These are phyloP conservation scores for Huiozyma naganishii DNA, from an alignment of 805 yeast species.

Conservation along the genomic window DNA sequence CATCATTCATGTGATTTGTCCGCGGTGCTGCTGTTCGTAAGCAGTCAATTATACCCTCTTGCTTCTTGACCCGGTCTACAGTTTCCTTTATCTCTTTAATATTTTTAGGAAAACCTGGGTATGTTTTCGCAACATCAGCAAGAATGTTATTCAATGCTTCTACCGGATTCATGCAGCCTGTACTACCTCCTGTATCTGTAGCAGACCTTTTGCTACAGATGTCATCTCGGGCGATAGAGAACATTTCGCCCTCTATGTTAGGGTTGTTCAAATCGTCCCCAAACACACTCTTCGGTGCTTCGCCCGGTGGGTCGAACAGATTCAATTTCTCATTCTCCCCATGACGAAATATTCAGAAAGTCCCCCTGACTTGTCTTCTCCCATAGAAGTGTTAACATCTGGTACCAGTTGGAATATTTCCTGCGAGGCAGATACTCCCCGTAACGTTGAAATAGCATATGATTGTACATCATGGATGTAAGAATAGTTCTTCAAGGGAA, in stretches of 20 bases:
- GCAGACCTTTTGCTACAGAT: too few relatives aligned
- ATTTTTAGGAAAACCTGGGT: too few relatives aligned
- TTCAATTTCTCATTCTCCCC: background rate
- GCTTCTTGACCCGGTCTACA: background rate
- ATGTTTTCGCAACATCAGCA: too few relatives aligned
- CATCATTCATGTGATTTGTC: background rate
- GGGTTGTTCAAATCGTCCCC: constrained; percentile 23
- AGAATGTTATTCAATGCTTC: too few relatives aligned
- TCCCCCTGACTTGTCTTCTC: background rate
- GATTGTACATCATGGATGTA: too few relatives aligned
- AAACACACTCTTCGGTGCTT: background rate
- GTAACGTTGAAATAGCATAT: too few relatives aligned
- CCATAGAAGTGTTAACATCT: background rate
- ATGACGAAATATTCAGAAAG: background rate
- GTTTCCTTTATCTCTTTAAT: background rate
- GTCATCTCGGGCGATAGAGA: too few relatives aligned
- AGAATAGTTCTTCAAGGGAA: constrained; percentile 1
- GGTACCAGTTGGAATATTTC: background rate
- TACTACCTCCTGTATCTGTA: too few relatives aligned
- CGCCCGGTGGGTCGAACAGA: background rate
- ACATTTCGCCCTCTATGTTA: too few relatives aligned
- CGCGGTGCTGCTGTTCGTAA: background rate
- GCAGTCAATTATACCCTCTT: background rate
- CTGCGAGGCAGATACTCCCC: too few relatives aligned
- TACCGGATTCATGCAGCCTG: too few relatives aligned